These are phyloP conservation scores for Populus tremula DNA, from an alignment of 345 rosid species.

Conservation along the genomic window DNA sequence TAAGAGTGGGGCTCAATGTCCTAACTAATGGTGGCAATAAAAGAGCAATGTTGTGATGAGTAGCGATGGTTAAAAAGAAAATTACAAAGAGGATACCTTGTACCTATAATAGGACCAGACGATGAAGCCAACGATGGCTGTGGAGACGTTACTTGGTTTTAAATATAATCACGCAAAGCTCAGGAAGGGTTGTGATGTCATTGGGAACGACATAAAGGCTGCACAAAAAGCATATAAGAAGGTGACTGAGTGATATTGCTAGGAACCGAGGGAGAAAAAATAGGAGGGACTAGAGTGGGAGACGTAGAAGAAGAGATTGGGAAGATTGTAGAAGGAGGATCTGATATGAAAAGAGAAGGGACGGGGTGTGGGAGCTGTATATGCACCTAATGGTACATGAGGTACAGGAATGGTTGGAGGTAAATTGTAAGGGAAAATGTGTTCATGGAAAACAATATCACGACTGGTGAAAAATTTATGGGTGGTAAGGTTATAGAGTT, in stretches of 20 bases:
- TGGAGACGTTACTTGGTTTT: not conserved
- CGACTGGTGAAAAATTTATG: not conserved
- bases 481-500: not conserved
- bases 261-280: too few relatives aligned
- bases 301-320: too few relatives aligned
- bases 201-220: not conserved
- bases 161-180: conserved; percentile 1
- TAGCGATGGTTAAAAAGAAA: not conserved
- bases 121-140: not conserved
- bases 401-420: not conserved
- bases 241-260: too few relatives aligned
- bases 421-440: not conserved
- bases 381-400: accelerated
- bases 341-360: too few relatives aligned
- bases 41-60: not conserved
- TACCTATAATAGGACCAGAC: not conserved
- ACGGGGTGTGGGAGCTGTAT: not conserved
- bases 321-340: too few relatives aligned
- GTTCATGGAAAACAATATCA: not conserved
- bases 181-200: not conserved
- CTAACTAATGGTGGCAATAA: not conserved
- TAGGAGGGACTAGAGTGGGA: not conserved
- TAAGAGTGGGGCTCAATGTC: not conserved
- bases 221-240: accelerated
- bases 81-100: not conserved